Conservation (phyloP, 2,329 filamentous ascomycete genomes). For the Blastomyces gilchristii region DNA sequence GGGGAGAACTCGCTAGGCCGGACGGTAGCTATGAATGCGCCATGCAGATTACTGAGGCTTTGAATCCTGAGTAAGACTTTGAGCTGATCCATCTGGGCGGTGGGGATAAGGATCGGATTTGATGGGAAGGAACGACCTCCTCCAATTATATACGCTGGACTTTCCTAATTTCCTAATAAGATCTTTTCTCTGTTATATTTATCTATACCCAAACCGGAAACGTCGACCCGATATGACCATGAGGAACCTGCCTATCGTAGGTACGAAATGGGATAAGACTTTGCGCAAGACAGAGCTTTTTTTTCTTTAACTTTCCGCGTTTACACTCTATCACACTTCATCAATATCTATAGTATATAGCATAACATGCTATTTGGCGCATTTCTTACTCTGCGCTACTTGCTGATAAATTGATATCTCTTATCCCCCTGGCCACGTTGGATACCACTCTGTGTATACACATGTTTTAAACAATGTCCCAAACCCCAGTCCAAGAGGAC, state of each 20-base stretch:
- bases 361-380: neutral
- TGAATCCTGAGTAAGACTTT: neutral
- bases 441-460: neutral
- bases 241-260: too few relatives aligned
- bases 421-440: neutral
- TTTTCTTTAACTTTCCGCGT: neutral
- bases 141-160: too few relatives aligned
- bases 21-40: too few relatives aligned
- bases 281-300: neutral
- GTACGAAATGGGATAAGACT: neutral
- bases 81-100: neutral
- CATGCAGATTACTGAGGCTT: neutral
- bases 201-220: neutral
- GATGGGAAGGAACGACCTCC: neutral
- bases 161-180: too few relatives aligned
- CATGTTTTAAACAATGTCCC: conserved; percentile 4
- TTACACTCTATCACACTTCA: neutral
- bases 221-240: neutral
- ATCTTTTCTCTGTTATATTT: neutral
- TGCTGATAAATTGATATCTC: neutral
- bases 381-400: neutral
- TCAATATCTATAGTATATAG: neutral
- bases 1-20: too few relatives aligned
- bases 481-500: neutral
- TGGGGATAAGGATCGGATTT: neutral